Conservation (phyloP, 768 basidiomycete species). For the Xerocomus potaroensis region DNA sequence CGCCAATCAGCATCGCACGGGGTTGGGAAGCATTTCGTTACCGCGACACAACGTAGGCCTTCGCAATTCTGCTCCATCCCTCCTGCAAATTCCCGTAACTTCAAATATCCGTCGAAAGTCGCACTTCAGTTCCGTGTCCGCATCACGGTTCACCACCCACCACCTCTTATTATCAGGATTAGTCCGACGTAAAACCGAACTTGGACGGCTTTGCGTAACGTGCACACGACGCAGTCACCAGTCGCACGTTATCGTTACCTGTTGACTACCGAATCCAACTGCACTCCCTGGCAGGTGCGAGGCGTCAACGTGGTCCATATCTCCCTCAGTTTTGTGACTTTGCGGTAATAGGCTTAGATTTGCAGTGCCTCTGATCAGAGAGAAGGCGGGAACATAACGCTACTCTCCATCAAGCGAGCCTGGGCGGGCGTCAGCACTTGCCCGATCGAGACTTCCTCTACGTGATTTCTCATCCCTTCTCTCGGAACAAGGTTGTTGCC, state of each 20-base stretch:
- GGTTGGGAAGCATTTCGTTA: constrained; percentile 12
- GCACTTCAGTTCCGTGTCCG: constrained; percentile 16
- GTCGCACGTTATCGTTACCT: too few species aligned
- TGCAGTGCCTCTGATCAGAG: too few species aligned
- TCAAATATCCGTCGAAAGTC: constrained; percentile 25
- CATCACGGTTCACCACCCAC: not conserved
- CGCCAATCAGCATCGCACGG: constrained; percentile 1
- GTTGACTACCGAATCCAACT: too few species aligned
- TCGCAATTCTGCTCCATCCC: constrained; percentile 1
- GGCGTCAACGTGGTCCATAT: too few species aligned
- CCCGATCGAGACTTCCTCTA: not conserved
- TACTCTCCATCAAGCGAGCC: not conserved
- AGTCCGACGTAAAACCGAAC: too few species aligned
- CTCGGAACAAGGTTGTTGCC: constrained; percentile 2
- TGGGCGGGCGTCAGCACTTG: not conserved
- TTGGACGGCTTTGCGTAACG: too few species aligned
- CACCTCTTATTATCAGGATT: too few species aligned
- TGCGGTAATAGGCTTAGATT: too few species aligned
- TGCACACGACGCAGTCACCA: too few species aligned
- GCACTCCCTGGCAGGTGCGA: too few species aligned
- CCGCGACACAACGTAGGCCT: constrained; percentile 5
- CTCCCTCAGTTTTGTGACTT: too few species aligned
- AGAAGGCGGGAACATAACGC: too few species aligned
- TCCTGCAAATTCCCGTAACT: constrained; percentile 12
- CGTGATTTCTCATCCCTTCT: not conserved